Evolutionary conservation across 805 yeast species (phyloP), one percentile per base, ranked within the genome.

Genomic region (Starmerella vaccinii): DNA sequence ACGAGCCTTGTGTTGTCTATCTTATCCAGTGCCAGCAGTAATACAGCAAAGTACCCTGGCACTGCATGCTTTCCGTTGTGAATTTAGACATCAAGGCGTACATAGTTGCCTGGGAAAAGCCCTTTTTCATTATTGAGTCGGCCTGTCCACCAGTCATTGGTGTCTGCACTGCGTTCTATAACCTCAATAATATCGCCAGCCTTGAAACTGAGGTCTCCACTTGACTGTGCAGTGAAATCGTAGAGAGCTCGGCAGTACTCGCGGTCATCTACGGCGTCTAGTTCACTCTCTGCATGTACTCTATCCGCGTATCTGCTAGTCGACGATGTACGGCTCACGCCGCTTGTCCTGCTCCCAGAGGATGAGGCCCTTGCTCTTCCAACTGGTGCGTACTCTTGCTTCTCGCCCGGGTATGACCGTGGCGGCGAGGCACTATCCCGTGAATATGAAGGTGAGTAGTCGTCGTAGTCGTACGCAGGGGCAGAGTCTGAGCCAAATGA

Each of bases 71-170:
- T 9, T 27, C 12, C 32, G 12, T 9, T 27, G 13, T 27, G 6
- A 32, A 16, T 21, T 22, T 21, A 37, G 15, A 37, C 45, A 18
- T 49, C 50, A 13, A 86, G 65, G 65, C 84, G 90, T 24, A 92
- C 98, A 62, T 92, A 92, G 64, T 90, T 92, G 9, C 96, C 98
- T 5, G 98, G 98, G 72, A 94, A 92, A 10, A 81, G 83, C 52
- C 98, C 98, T 52, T 82, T 81, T 52, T 74, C 82, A 8, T 96
- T 97, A 60, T 87, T 85, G 55, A 76, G 70, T 35, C 74, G 69
- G 13, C 98, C 98, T 0, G 96, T 87, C 98, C 98, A 92, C 98
- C 98, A 92, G 5, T 95, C 98, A 61, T 86, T 87, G 48, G 81
- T 75, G 64, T 88, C 95, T 0, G 77, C 73, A 0, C 95, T 83